Base-by-base conservation (phyloP, 352 stramenopile genomes). In the Phytophthora sp. region DNA sequence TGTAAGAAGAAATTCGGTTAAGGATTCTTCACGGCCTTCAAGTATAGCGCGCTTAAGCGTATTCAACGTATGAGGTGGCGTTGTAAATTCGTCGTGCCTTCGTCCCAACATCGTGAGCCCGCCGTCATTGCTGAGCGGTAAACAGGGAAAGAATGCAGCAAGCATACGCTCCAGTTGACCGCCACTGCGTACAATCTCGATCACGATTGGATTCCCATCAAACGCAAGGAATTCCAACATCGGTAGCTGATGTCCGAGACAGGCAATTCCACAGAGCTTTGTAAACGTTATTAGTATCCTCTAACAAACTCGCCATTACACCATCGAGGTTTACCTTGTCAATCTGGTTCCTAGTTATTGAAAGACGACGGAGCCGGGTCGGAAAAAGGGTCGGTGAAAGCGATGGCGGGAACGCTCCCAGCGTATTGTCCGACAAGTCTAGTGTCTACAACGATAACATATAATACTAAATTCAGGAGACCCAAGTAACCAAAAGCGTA, bases 261-360 rank as follows among this genome's bases (percentile, higher is more conserved):
- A 61, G 4, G 67, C 78, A 32, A 91, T 54, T 8, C 80, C 80
- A 27, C 76, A 83, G 5, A 89, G 23, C 82, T 91, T 32, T 8
- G 24, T 21, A 8, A 21, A 38, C 11, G 11, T 5, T 11, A 30
- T 24, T 17, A 4, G 15, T 42, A n/a, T n/a, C n/a, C n/a, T n/a
- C n/a, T n/a, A n/a, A n/a, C n/a, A n/a, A n/a, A n/a, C 10, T 34
- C 13, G 43, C 12, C 8, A 46, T 28, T 23, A 37, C 27, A 37
- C 7, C 7, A 34, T 46, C n/a, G n/a, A n/a, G 12, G 0, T 15
- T 5, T 56, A 89, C 79, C 57, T 88, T 71, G 37, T 87, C 66
- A 26, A 91, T 86, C 55, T 85, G 68, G 58, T 91, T 91, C 45
- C 81, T 80, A 4, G 69, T 67, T 18, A 89, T 72, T 6, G 77